A percentile compares a stretch with the other conserved stretches of the same genome.
Conservation (phyloP, 306 rosid genomes). For the Inga oerstediana region DNA sequence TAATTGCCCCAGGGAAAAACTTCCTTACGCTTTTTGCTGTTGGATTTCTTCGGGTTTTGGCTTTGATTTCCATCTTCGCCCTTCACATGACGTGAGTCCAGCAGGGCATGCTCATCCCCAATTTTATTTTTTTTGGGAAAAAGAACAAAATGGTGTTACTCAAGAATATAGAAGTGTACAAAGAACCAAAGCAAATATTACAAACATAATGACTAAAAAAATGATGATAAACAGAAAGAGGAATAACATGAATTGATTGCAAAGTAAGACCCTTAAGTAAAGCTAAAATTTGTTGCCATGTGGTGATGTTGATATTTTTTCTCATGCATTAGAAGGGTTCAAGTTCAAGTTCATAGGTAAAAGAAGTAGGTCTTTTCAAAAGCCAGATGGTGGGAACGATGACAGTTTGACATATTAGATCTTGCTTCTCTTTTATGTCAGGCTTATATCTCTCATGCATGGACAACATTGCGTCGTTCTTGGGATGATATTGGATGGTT, state of each 20-base stretch:
- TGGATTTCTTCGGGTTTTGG: too few species aligned
- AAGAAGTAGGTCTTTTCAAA: conserved; percentile 17
- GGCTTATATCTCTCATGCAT: conserved; percentile 48
- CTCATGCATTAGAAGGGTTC: conserved; percentile 44
- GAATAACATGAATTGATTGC: too few species aligned
- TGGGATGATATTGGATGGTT: conserved; percentile 87
- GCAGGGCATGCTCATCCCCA: too few species aligned
- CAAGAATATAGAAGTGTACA: too few species aligned
- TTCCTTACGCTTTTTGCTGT: conserved; percentile 47
- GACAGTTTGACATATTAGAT: conserved; percentile 3
- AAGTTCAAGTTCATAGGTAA: conserved; percentile 53
- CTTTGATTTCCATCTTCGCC: too few species aligned
- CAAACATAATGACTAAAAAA: too few species aligned
- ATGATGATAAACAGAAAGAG: too few species aligned
- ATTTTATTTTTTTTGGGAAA: too few species aligned
- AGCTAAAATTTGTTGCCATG: conserved; percentile 24
- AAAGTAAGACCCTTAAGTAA: too few species aligned
- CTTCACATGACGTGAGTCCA: too few species aligned
- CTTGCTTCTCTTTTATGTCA: conserved; percentile 39
- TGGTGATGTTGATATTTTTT: conserved; percentile 48
- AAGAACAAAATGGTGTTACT: too few species aligned
- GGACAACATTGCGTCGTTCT: conserved; percentile 72
- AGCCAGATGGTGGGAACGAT: conserved; percentile 26
- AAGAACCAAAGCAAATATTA: too few species aligned
- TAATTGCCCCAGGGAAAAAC: conserved; percentile 82